Evolutionary conservation across 768 basidiomycete species (phyloP).

Genomic region (Naematelia encephala): DNA sequence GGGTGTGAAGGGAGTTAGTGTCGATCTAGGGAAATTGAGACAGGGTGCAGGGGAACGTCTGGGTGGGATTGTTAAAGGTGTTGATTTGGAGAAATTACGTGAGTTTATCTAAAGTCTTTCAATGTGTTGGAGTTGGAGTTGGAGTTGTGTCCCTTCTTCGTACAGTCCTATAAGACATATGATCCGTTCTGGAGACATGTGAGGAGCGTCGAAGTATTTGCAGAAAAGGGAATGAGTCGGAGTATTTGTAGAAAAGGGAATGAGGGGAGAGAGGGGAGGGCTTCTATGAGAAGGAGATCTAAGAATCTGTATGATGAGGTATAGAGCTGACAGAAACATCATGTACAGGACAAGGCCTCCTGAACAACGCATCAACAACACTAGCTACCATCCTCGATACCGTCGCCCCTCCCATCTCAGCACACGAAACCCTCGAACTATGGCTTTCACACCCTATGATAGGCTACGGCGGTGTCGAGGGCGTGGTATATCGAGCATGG

Average conservation of each 20-base stretch:
- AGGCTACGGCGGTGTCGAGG: constrained; percentile 92
- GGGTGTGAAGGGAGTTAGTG: constrained; percentile 28
- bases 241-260: no score
- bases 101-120: constrained; percentile 42
- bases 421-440: constrained; percentile 95
- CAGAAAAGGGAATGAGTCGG: no score
- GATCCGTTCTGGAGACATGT: no score
- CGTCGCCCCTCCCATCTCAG: constrained; percentile 96
- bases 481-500: constrained; percentile 78
- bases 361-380: constrained; percentile 79
- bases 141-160: no score
- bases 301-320: no score
- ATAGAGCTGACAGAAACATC: constrained; percentile 15
- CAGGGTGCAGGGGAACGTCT: constrained; percentile 41
- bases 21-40: constrained; percentile 54
- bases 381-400: constrained; percentile 89
- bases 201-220: no score
- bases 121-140: no score
- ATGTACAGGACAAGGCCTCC: constrained; percentile 87
- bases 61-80: constrained; percentile 62
- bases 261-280: neutral
- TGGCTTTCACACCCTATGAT: constrained; percentile 95
- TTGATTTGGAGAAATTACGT: constrained; percentile 89
- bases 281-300: neutral
- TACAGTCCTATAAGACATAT: no score